These are phyloP conservation scores for Talaromyces adpressus DNA, from an alignment of 495 filamentous ascomycete species.

Conservation along the genomic window DNA sequence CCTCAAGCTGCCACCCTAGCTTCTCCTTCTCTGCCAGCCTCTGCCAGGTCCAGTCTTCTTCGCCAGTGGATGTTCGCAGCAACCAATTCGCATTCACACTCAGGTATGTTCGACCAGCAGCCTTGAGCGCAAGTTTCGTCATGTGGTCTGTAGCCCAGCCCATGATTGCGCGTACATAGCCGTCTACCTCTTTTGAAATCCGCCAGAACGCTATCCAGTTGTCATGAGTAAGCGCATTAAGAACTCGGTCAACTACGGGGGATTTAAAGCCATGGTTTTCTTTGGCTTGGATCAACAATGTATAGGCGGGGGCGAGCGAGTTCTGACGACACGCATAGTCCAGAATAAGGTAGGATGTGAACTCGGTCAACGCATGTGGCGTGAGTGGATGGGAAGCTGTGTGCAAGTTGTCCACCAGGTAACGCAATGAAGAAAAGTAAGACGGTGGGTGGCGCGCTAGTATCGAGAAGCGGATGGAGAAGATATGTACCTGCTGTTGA, in stretches of 20 bases:
- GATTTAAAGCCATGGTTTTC: constrained; percentile 50
- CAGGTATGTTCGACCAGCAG: constrained; percentile 76
- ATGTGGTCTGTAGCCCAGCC: constrained; percentile 69
- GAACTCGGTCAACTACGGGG: constrained; percentile 54
- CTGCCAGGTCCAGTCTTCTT: constrained; percentile 66
- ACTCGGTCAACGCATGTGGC: constrained; percentile 63
- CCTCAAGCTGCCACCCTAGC: constrained; percentile 74
- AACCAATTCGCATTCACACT: constrained; percentile 52
- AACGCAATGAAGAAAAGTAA: constrained; percentile 79
- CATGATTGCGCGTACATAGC: constrained; percentile 67
- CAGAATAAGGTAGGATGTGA: constrained; percentile 72
- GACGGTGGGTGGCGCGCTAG: constrained; percentile 73
- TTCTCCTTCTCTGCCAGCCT: constrained; percentile 55
- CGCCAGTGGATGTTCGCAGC: constrained; percentile 38
- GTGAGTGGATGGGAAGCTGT: constrained; percentile 51
- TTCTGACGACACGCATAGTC: constrained; percentile 81
- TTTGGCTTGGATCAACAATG: constrained; percentile 40
- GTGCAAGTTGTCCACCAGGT: constrained; percentile 70
- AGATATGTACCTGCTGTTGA: constrained; percentile 62
- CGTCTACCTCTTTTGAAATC: constrained; percentile 63
- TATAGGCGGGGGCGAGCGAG: constrained; percentile 66
- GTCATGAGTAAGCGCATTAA: constrained; percentile 66
- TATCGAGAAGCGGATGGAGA: constrained; percentile 78
- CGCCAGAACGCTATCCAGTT: constrained; percentile 78
- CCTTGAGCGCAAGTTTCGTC: constrained; percentile 67